Conservation (phyloP, 2,329 filamentous ascomycete genomes). For the Chaetothyriales sp. region DNA sequence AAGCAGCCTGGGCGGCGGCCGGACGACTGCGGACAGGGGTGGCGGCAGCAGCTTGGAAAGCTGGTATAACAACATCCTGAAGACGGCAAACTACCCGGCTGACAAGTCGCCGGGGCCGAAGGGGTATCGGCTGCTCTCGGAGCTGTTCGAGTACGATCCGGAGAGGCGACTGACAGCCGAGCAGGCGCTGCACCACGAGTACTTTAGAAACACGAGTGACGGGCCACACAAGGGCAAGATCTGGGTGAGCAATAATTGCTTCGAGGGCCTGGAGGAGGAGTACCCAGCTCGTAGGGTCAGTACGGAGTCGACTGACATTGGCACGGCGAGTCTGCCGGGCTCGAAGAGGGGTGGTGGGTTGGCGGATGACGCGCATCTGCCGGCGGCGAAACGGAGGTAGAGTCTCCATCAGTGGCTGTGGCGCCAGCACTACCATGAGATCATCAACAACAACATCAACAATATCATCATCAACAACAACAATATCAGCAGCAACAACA, state of each 20-base stretch:
- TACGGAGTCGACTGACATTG: conserved; percentile 89
- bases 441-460: too few relatives aligned
- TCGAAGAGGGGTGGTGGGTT: conserved; percentile 71
- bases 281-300: conserved; percentile 86
- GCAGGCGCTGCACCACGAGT: conserved; percentile 76
- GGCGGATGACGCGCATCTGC: conserved; percentile 53
- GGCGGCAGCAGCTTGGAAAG: conserved; percentile 54
- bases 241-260: conserved; percentile 63
- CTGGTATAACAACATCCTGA: conserved; percentile 63
- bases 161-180: conserved; percentile 75
- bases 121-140: conserved; percentile 68
- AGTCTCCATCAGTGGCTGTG: not conserved
- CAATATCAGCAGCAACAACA: too few relatives aligned
- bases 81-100: conserved; percentile 40
- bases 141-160: conserved; percentile 84
- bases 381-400: conserved; percentile 16
- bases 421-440: not conserved
- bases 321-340: conserved; percentile 75
- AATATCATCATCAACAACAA: not conserved
- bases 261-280: conserved; percentile 74
- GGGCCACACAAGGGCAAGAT: conserved; percentile 17
- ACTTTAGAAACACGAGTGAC: conserved; percentile 56
- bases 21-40: conserved; percentile 19
- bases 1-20: conserved; percentile 33
- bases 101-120: conserved; percentile 53